phyloP scores from a whole-genome alignment of 1,139 yeast species.

The Suhomyces chickasaworum region DNA sequence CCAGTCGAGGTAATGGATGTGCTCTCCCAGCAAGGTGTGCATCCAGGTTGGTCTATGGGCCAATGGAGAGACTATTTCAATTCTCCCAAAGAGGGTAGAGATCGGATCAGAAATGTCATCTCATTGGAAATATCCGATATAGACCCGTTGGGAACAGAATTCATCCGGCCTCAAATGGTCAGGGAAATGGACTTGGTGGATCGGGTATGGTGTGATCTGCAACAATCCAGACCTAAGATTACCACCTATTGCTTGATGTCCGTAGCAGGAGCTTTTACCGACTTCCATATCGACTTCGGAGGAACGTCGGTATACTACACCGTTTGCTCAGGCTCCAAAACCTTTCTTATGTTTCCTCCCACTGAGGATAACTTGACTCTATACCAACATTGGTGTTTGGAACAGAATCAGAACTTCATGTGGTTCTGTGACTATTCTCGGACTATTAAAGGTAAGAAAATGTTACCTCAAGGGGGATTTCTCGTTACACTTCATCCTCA shows the following conservation, averaged over 20 bases:
- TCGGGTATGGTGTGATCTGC: conserved; percentile 54
- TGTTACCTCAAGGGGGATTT: conserved; percentile 50
- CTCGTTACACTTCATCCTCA: conserved; percentile 67
- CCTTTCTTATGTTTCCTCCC: conserved; percentile 80
- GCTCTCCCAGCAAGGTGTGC: conserved; percentile 67
- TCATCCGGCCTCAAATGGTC: conserved; percentile 68
- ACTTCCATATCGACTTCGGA: conserved; percentile 89
- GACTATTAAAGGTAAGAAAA: conserved; percentile 25
- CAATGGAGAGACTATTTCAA: conserved; percentile 78
- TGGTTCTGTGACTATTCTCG: conserved; percentile 63
- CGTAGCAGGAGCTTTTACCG: conserved; percentile 78
- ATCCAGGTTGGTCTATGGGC: conserved; percentile 68
- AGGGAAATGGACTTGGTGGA: conserved; percentile 70
- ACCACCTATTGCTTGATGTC: conserved; percentile 88
- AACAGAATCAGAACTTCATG: conserved; percentile 59
- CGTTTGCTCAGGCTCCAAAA: conserved; percentile 69
- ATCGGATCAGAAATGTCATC: conserved; percentile 75
- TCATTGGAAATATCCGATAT: conserved; percentile 72
- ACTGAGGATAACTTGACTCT: conserved; percentile 58
- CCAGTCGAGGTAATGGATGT: conserved; percentile 90
- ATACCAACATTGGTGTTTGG: conserved; percentile 74
- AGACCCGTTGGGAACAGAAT: conserved; percentile 50
- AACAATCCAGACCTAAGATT: conserved; percentile 60
- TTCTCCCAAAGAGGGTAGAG: conserved; percentile 47
- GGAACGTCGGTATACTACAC: conserved; percentile 93